phyloP scores from a whole-genome alignment of 2,329 filamentous ascomycete species.

The Fusarium sarcochroum region DNA sequence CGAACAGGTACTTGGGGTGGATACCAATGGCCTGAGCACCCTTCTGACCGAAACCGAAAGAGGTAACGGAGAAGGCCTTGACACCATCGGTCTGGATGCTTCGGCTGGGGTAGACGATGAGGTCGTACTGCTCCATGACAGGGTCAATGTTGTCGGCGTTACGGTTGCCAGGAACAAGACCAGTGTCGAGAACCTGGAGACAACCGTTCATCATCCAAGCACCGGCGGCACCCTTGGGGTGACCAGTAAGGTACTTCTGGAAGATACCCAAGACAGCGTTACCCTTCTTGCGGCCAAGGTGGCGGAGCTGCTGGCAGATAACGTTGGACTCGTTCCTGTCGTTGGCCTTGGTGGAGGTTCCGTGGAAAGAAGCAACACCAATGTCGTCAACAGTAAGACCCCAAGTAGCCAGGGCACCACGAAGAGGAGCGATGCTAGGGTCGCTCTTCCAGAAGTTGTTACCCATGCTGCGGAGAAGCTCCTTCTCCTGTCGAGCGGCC shows the following conservation, averaged over 20 bases:
- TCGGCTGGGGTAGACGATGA: slow-evolving; percentile 96
- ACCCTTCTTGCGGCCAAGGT: slow-evolving; percentile 95
- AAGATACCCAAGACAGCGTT: slow-evolving; percentile 97
- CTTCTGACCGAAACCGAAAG: slow-evolving; percentile 99
- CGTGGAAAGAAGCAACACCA: slow-evolving; percentile 96
- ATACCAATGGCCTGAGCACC: slow-evolving; percentile 97
- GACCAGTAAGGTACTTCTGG: slow-evolving; percentile 99
- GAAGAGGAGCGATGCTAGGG: slow-evolving; percentile 91
- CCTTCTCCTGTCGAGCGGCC: slow-evolving; percentile 90
- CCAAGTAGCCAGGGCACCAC: slow-evolving; percentile 97
- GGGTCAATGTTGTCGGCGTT: slow-evolving; percentile 98
- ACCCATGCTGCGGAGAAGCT: slow-evolving; percentile 90
- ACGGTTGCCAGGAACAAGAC: slow-evolving; percentile 95
- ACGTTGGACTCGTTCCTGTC: slow-evolving; percentile 99
- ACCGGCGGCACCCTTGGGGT: slow-evolving; percentile 98
- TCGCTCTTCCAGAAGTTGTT: slow-evolving; percentile 99
- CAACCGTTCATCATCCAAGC: slow-evolving; percentile 99
- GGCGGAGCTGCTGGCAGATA: slow-evolving; percentile 94
- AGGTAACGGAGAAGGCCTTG: slow-evolving; percentile 99
- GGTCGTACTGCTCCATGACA: slow-evolving; percentile 96
- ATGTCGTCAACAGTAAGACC: slow-evolving; percentile 97
- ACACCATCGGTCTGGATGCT: slow-evolving; percentile 97
- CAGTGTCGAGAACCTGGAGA: slow-evolving; percentile 93
- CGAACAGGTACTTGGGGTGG: slow-evolving; percentile 95
- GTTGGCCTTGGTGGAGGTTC: slow-evolving; percentile 97